Evolutionary conservation across 1,284 basidiomycete species (phyloP), one percentile per base, ranked within the genome.

Genomic region (Volvariella surrecta): DNA sequence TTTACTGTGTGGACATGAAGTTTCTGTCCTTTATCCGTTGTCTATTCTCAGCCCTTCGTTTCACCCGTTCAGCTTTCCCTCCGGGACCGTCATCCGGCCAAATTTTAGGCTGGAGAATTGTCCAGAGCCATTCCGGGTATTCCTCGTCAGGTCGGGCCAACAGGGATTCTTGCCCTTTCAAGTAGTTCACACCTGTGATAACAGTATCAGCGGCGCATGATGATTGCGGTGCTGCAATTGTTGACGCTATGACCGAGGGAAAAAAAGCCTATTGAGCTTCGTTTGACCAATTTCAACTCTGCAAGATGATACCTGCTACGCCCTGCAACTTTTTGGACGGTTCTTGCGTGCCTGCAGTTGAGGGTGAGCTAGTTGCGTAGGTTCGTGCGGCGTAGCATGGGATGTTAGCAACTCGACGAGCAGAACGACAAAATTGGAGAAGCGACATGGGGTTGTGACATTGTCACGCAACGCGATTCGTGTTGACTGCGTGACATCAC

Each of bases 121-220:
- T 81, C 90, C 92, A 97, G 37, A 97, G 62, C 93, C 93, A 96
- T 3, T 75, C 59, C 1, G 93, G 93, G 61, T 97, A 96, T 54
- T 85, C 79, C 31, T 87, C 79, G 62, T 97, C 93, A 2, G 85
- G 69, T 9, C 76, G 64, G 1, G 93, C 89, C 9, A 92, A 62
- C 2, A 95, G 81, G 30, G 89, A 83, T 0, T 77, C 67, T 56
- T 92, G 84, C 50, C 79, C 83, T 62, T 96, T 96, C 42, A 89
- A 70, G 55, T 90, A 90, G 48, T 84, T 82, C 4, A 92, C 60
- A 2, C 91, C 91, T 7, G 70, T 68, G 30, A 97, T 65, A 2
- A 87, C 63, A 4, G 89, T 89, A 45, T 85, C 81, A 18, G 79
- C 62, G 22, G 71, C 57, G 60, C 84, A 87, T n/a, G 78, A 75